These are phyloP conservation scores for Cladosporium phlei DNA, from an alignment of 2,329 filamentous ascomycete genomes.

Conservation along the genomic window DNA sequence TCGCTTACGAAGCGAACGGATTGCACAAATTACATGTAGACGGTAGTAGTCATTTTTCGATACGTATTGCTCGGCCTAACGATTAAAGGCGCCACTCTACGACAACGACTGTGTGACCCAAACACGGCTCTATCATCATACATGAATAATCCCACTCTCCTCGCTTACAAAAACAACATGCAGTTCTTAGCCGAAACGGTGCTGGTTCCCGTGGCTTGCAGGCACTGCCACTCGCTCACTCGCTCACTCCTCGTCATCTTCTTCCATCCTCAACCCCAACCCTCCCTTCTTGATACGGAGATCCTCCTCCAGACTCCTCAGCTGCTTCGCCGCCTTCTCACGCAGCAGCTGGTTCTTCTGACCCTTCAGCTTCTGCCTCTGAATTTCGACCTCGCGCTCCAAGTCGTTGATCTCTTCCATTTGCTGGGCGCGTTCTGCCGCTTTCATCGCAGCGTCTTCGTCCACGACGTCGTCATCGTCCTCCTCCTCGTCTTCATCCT, in stretches of 20 bases:
- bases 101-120: too few relatives aligned
- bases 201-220: neutral
- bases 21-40: too few relatives aligned
- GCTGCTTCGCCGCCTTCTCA: conserved; percentile 45
- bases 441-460: conserved; percentile 47
- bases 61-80: too few relatives aligned
- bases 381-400: conserved; percentile 45
- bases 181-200: neutral
- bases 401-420: conserved; percentile 53
- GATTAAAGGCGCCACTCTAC: too few relatives aligned
- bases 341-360: conserved; percentile 46
- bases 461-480: conserved; percentile 43
- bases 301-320: conserved; percentile 49
- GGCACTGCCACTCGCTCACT: neutral
- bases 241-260: conserved; percentile 22
- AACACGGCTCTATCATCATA: too few relatives aligned
- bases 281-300: conserved; percentile 49
- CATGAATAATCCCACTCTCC: too few relatives aligned
- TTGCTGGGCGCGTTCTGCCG: conserved; percentile 44
- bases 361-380: conserved; percentile 33
- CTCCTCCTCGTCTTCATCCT: conserved; percentile 44
- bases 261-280: conserved; percentile 32
- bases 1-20: too few relatives aligned
- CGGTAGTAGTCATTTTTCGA: too few relatives aligned
- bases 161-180: neutral